Base-by-base conservation (phyloP, 345 rosid genomes). In the Theobroma cacao region DNA sequence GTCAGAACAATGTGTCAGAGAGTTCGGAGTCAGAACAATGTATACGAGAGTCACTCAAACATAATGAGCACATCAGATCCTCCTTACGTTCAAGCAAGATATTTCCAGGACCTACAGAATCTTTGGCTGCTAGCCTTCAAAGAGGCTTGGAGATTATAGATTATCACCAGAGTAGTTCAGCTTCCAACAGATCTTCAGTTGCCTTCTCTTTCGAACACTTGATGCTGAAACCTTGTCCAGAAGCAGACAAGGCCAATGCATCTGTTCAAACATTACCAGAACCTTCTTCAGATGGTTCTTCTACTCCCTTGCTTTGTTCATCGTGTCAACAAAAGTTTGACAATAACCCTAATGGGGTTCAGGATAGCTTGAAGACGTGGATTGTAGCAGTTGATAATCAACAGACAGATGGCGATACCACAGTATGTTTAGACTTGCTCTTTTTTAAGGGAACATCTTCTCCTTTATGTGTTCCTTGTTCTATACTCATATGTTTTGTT, bases 61-160 rank as follows among this genome's bases (percentile, higher is more conserved):
- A 86, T 69, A 88, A 87, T 79, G 93, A 87, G 79, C 86, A 87
- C 50, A 80, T 93, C 47, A 82, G 90, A 62, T 86, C 97, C 75
- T 96, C 99, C 65, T 77, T 92, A 84, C 90, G 80, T 20, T 86
- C 95, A 70, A 92, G 98, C 91, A 91, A 88, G 81, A 68, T 86
- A n/a, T 84, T 87, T 81, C 80, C 84, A 74, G 90, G 92, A 47
- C 89, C 95, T 30, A 82, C 98, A 14, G 98, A 95, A 58, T 90
- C 93, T 74, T 85, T 96, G 85, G 98, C 97, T 52, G 95, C 94
- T n/a, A 94, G 98, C 83, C 98, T 96, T 72, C 92, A 83, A 48
- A 92, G 94, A 86, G 98, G 99, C 80, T 80, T 92, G 89, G 90
- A 94, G 84, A 87, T 90, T 72, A 94, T 96, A 83, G 98, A 91